These are phyloP conservation scores for Rhizopogon salebrosus DNA, from an alignment of 768 basidiomycete genomes.

Conservation along the genomic window DNA sequence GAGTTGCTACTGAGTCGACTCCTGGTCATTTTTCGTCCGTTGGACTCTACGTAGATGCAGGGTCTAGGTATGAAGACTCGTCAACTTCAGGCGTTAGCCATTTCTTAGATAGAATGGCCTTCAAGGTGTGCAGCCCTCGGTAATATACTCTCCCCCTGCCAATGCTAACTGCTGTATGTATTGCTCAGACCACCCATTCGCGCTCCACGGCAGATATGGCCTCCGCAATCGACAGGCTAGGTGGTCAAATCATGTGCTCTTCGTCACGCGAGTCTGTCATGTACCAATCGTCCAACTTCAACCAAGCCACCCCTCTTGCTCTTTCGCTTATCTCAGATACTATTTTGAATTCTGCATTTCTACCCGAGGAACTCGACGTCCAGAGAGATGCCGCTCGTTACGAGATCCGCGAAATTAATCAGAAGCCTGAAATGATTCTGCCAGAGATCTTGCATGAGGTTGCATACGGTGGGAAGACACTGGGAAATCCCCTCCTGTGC, in stretches of 20 bases:
- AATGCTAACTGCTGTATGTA: background rate
- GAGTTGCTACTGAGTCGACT: constrained; percentile 86
- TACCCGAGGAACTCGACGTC: constrained; percentile 71
- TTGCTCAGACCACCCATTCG: constrained; percentile 60
- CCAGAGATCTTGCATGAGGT: constrained; percentile 87
- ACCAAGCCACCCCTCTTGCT: constrained; percentile 74
- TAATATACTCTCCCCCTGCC: background rate
- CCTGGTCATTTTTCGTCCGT: constrained; percentile 94
- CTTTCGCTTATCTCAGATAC: constrained; percentile 91
- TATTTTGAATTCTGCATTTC: constrained; percentile 71
- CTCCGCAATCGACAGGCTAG: constrained; percentile 72
- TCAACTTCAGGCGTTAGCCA: constrained; percentile 79
- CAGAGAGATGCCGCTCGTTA: constrained; percentile 87
- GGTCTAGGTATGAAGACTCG: constrained; percentile 80
- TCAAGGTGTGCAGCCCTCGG: constrained; percentile 63
- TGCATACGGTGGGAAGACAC: constrained; percentile 69
- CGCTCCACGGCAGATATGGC: constrained; percentile 78
- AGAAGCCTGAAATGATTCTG: constrained; percentile 90
- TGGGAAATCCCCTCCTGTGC: constrained; percentile 91
- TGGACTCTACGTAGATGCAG: constrained; percentile 92
- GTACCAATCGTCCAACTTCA: constrained; percentile 96
- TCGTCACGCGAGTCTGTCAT: constrained; percentile 92
- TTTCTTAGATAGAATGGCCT: constrained; percentile 93
- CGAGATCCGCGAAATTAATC: constrained; percentile 81
- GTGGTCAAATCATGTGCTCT: constrained; percentile 88